phyloP scores from a whole-genome alignment of 768 basidiomycete genomes.

The Daedaleopsis sinensis region DNA sequence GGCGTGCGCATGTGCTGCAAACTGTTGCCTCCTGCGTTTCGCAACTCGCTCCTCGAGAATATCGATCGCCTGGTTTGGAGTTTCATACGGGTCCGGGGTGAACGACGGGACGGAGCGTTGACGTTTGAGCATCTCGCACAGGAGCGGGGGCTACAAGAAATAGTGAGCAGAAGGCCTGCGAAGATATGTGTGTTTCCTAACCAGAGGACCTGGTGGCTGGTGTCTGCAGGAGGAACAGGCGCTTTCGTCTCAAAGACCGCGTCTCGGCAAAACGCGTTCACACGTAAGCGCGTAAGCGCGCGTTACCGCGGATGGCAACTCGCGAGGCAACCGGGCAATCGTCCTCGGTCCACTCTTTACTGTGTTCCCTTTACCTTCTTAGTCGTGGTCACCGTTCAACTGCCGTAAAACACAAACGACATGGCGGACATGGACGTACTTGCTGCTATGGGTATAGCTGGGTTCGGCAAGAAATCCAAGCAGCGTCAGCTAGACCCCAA shows the following conservation, averaged over 20 bases:
- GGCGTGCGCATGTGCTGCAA: neutral
- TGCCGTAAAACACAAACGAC: neutral
- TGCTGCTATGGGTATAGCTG: constrained; percentile 81
- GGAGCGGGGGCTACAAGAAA: neutral
- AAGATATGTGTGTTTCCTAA: neutral
- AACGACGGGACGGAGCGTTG: constrained; percentile 41
- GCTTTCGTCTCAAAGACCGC: constrained; percentile 1
- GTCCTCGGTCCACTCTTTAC: neutral
- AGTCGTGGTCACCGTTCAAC: neutral
- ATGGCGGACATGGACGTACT: constrained; percentile 72
- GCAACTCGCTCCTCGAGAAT: constrained; percentile 16
- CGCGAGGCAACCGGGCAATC: no score
- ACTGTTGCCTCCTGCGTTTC: constrained; percentile 22
- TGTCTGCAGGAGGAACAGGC: neutral
- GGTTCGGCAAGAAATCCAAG: constrained; percentile 76
- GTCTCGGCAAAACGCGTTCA: constrained; percentile 14
- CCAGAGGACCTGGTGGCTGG: constrained; percentile 8
- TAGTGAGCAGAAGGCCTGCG: neutral
- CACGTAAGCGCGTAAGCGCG: constrained; percentile 17
- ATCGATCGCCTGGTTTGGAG: constrained; percentile 15
- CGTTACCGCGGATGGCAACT: no score
- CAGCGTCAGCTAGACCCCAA: constrained; percentile 72
- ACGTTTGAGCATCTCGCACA: constrained; percentile 53
- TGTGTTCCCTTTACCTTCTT: neutral
- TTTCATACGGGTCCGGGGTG: constrained; percentile 7